Percentiles rank a stretch among this genome's conserved stretches.
Evolutionary conservation across 371 early-diverging fungal species (phyloP).

Genomic region (Phascolomyces articulosus): DNA sequence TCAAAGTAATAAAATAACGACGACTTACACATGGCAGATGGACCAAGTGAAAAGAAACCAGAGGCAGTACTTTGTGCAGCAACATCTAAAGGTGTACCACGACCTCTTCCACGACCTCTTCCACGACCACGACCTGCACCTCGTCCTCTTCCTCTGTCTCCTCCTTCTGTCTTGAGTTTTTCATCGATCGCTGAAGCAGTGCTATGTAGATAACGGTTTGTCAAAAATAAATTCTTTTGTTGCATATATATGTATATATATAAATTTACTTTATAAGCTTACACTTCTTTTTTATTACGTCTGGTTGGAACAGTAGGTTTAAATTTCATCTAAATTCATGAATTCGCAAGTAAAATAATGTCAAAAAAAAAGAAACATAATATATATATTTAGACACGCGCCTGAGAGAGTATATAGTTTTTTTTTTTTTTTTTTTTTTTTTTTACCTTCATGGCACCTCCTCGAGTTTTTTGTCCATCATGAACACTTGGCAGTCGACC

Average conservation of each 20-base stretch:
- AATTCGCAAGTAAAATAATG: no score
- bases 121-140: conserved; percentile 41
- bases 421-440: background rate
- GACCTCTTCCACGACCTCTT: conserved; percentile 41
- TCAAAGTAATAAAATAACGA: background rate
- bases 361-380: background rate
- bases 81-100: conserved; percentile 34
- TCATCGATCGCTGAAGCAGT: conserved; percentile 45
- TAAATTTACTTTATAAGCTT: conserved; percentile 14
- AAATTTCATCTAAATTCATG: conserved; percentile 68
- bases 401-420: background rate
- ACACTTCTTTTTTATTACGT: conserved; percentile 69
- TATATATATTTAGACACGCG: background rate
- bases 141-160: conserved; percentile 42
- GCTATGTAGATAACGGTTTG: conserved; percentile 7
- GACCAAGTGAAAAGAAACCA: conserved; percentile 73
- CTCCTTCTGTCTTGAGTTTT: conserved; percentile 22
- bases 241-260: background rate
- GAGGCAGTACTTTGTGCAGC: conserved; percentile 55
- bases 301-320: conserved; percentile 65
- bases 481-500: conserved; percentile 51
- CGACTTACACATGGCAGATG: conserved; percentile 45
- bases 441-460: conserved; percentile 52
- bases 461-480: conserved; percentile 49
- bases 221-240: conserved; percentile 4